phyloP scores from a whole-genome alignment of 176 grass and related monocot species.

The Rhynchospora pubera region DNA sequence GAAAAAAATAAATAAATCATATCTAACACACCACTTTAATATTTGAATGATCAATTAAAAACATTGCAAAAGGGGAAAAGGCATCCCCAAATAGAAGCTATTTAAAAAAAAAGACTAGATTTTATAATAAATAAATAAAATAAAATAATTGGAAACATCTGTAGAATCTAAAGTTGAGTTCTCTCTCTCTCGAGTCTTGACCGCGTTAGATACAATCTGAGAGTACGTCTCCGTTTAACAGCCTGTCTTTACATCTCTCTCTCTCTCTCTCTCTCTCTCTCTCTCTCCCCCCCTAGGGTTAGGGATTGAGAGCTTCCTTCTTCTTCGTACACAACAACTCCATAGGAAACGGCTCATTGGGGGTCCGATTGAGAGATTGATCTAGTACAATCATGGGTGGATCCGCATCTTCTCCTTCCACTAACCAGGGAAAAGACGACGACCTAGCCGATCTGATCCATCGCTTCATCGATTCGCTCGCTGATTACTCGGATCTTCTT shows the following conservation, averaged over 20 bases:
- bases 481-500: slow-evolving; percentile 62
- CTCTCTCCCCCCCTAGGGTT: slow-evolving; percentile 7
- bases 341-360: background rate
- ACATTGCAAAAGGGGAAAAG: too few species aligned
- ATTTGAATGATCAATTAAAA: too few species aligned
- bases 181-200: too few species aligned
- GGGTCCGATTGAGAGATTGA: background rate
- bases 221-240: slow-evolving; percentile 4
- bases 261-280: too few species aligned
- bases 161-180: background rate
- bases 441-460: slow-evolving; percentile 87
- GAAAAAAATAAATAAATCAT: too few species aligned
- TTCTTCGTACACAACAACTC: background rate
- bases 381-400: slow-evolving; percentile 20
- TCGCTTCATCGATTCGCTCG: slow-evolving; percentile 58
- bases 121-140: too few species aligned
- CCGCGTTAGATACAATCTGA: background rate
- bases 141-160: too few species aligned
- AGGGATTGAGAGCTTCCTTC: slow-evolving; percentile 10
- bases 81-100: too few species aligned
- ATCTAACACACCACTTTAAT: too few species aligned
- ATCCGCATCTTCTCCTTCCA: slow-evolving; percentile 9
- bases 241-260: background rate
- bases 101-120: too few species aligned
- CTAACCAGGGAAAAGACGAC: slow-evolving; percentile 52